Percentiles rank a stretch among this genome's conserved stretches.
Conservation (phyloP, 2,329 filamentous ascomycete species). For the Botrytis galanthina region DNA sequence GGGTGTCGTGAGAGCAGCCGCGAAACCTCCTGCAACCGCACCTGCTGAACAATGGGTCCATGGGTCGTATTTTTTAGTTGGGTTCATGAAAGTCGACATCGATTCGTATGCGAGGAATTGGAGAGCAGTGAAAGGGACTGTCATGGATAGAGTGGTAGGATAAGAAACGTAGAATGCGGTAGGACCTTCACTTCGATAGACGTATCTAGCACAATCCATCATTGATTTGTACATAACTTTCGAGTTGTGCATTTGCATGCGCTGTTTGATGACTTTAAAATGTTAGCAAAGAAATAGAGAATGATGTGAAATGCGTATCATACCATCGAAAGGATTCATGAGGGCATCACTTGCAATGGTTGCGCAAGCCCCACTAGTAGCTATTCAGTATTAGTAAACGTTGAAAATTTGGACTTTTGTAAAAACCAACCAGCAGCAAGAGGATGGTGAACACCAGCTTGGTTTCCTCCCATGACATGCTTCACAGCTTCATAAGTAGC, state of each 20-base stretch:
- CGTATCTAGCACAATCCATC: constrained; percentile 78
- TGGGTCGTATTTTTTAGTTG: constrained; percentile 80
- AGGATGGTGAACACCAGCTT: constrained; percentile 82
- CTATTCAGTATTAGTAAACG: constrained; percentile 51
- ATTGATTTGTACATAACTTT: constrained; percentile 81
- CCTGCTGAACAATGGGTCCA: constrained; percentile 91
- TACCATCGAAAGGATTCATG: constrained; percentile 99
- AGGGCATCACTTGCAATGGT: constrained; percentile 97
- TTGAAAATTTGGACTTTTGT: constrained; percentile 4
- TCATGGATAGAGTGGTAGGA: constrained; percentile 97
- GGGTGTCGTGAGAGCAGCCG: constrained; percentile 89
- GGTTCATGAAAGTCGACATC: constrained; percentile 90
- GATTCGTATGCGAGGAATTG: constrained; percentile 99
- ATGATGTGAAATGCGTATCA: neutral
- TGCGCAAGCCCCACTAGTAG: constrained; percentile 87
- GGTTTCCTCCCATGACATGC: constrained; percentile 91
- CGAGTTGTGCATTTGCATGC: constrained; percentile 98
- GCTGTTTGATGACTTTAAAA: constrained; percentile 87
- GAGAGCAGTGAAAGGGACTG: constrained; percentile 92
- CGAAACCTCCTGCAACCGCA: constrained; percentile 87
- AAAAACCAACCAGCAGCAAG: constrained; percentile 75
- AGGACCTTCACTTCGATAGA: constrained; percentile 85
- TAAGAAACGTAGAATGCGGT: constrained; percentile 97
- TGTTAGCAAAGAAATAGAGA: constrained; percentile 23
- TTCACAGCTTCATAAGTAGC: constrained; percentile 97